These are phyloP conservation scores for Pseudopithomyces chartarum DNA, from an alignment of 2,329 filamentous ascomycete species.

Conservation along the genomic window DNA sequence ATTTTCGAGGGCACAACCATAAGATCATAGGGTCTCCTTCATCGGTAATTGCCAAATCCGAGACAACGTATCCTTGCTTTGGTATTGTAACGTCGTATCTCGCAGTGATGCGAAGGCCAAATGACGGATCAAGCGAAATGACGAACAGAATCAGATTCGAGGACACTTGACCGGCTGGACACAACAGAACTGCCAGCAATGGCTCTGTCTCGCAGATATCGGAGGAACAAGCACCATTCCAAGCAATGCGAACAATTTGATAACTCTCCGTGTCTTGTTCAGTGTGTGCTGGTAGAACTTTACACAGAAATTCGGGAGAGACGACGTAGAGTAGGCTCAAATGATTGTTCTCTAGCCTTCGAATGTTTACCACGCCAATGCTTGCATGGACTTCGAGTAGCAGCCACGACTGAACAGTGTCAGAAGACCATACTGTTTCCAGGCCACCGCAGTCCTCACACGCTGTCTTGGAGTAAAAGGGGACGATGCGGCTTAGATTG, in stretches of 20 bases:
- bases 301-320: slow-evolving; percentile 7
- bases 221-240: neutral
- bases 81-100: slow-evolving; percentile 6
- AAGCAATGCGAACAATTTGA: slow-evolving; percentile 14
- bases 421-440: neutral
- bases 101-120: slow-evolving; percentile 12
- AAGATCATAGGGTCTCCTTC: slow-evolving; percentile 10
- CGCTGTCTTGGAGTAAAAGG: neutral
- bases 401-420: neutral
- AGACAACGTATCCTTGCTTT: neutral
- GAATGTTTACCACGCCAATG: slow-evolving; percentile 12
- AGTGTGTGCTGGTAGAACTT: neutral
- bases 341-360: slow-evolving; percentile 2
- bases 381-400: slow-evolving; percentile 15
- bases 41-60: slow-evolving; percentile 11
- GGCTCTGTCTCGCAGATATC: neutral
- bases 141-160: slow-evolving; percentile 10
- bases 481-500: slow-evolving; percentile 11
- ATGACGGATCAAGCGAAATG: slow-evolving; percentile 10
- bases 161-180: neutral
- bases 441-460: neutral
- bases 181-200: slow-evolving; percentile 5
- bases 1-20: neutral
- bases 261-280: neutral
- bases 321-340: slow-evolving; percentile 11